Evolutionary conservation across 768 basidiomycete genomes (phyloP), one percentile per base, ranked within the genome.

Genomic region (Mycena albidolilacea): DNA sequence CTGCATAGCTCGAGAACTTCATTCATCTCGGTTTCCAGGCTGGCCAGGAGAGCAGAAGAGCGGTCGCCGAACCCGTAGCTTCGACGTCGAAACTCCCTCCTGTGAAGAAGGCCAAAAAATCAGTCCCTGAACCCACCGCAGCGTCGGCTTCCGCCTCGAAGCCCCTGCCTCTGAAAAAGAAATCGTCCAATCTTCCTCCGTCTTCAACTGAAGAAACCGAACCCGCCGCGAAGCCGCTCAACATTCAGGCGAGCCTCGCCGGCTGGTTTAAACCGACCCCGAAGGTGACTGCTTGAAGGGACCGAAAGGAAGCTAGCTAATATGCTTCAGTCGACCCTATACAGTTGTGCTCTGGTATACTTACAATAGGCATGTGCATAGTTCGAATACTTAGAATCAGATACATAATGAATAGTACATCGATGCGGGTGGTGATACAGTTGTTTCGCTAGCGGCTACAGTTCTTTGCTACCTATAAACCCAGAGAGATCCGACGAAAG

Each of bases 221-320:
- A 12, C 23, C 61, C 7, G 30, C 23, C 23, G 50, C 50, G 12
- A 69, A 63, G 35, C 50, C 57, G 21, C 70, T 60, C n/a, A 71
- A 71, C 37, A 55, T 70, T 8, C 69, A 70, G 44, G 44, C 55
- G 21, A 64, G 44, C 39, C 55, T 70, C 17, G 12, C 54, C 7
- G 46, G 46, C 10, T 70, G 54, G 54, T 23, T 70, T 10, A 70
- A 64, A 21, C 30, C 69, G 8, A 35, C 41, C 57, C 21, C 69
- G 0, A 64, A 70, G 41, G 8, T 17, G 8, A 38, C 23, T 59
- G 50, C 46, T 50, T 46, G 39, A 60, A 7, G 35, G 57, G 30
- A 30, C 4, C 30, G 30, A 30, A 38, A 37, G 6, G 21, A 21
- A 23, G 41, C 41, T 3, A n/a, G 3, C 17, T n/a, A n/a, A 10